A percentile compares a stretch with the other conserved stretches of the same genome.
phyloP scores from a whole-genome alignment of 2,329 filamentous ascomycete genomes.

The Fusarium albidum region DNA sequence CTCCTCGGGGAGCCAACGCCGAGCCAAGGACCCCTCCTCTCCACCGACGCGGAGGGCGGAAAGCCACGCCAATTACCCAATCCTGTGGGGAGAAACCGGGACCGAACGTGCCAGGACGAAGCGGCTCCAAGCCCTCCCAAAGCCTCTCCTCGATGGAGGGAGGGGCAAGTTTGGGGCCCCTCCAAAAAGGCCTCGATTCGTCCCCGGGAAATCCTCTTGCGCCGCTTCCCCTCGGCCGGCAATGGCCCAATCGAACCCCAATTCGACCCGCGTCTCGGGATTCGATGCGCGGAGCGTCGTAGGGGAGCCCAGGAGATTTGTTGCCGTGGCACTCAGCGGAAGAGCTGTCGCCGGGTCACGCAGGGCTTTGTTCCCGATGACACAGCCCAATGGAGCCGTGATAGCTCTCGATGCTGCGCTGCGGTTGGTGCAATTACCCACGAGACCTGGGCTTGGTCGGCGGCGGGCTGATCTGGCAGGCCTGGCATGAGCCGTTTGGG shows the following conservation, averaged over 20 bases:
- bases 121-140: constrained; percentile 19
- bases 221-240: constrained; percentile 42
- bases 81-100: constrained; percentile 41
- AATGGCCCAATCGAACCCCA: constrained; percentile 30
- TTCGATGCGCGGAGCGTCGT: constrained; percentile 9
- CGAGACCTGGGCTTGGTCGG: constrained; percentile 36
- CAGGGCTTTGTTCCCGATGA: constrained; percentile 34
- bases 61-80: constrained; percentile 26
- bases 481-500: too few species aligned
- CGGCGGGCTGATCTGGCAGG: constrained; percentile 14
- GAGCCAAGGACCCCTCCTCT: constrained; percentile 16
- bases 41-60: constrained; percentile 18
- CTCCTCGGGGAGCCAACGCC: constrained; percentile 24
- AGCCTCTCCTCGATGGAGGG: neutral
- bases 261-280: constrained; percentile 23
- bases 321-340: neutral
- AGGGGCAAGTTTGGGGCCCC: constrained; percentile 18
- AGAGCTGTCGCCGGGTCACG: constrained; percentile 29
- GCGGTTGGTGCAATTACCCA: constrained; percentile 29
- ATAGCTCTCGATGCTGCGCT: constrained; percentile 11
- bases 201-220: constrained; percentile 49
- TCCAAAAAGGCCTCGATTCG: constrained; percentile 5
- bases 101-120: constrained; percentile 16
- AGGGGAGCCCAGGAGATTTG: neutral
- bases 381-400: constrained; percentile 23